Evolutionary conservation across 2,329 filamentous ascomycete genomes (phyloP).

Genomic region (Ciborinia camelliae): DNA sequence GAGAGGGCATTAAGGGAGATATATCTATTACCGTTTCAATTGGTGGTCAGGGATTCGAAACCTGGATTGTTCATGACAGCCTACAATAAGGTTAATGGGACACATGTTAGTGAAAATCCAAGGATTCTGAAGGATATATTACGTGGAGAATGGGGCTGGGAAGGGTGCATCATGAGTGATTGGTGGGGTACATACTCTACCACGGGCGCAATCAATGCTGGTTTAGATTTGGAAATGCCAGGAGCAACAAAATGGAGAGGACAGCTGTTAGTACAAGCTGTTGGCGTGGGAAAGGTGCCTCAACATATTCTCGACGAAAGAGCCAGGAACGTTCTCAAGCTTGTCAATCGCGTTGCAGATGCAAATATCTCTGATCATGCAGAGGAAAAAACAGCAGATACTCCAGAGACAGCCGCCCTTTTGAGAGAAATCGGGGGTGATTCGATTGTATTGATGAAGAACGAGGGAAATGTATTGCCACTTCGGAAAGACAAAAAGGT

Average conservation of each 20-base stretch:
- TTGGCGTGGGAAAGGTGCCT: conserved; percentile 26
- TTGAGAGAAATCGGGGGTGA: conserved; percentile 57
- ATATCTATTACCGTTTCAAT: conserved; percentile 56
- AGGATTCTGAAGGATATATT: conserved; percentile 51
- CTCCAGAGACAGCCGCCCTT: conserved; percentile 41
- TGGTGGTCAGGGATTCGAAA: conserved; percentile 50
- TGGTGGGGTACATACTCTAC: conserved; percentile 44
- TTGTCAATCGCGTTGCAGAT: conserved; percentile 39
- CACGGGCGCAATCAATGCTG: conserved; percentile 34
- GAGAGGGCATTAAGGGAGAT: conserved; percentile 57
- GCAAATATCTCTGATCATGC: conserved; percentile 31
- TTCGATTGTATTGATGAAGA: conserved; percentile 62
- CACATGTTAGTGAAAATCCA: conserved; percentile 52
- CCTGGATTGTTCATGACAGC: conserved; percentile 57
- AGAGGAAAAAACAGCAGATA: conserved; percentile 32
- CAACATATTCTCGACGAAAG: conserved; percentile 28
- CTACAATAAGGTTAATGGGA: conserved; percentile 58
- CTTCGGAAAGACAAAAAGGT: conserved; percentile 41
- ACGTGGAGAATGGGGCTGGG: conserved; percentile 55
- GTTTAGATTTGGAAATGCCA: conserved; percentile 43
- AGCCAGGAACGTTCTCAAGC: conserved; percentile 27
- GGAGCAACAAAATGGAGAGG: conserved; percentile 33
- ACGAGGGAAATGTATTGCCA: conserved; percentile 54
- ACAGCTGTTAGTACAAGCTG: conserved; percentile 25
- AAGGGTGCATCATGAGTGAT: conserved; percentile 57